Evolutionary conservation across 2,329 filamentous ascomycete species (phyloP).

Genomic region (Emericellopsis atlantica): DNA sequence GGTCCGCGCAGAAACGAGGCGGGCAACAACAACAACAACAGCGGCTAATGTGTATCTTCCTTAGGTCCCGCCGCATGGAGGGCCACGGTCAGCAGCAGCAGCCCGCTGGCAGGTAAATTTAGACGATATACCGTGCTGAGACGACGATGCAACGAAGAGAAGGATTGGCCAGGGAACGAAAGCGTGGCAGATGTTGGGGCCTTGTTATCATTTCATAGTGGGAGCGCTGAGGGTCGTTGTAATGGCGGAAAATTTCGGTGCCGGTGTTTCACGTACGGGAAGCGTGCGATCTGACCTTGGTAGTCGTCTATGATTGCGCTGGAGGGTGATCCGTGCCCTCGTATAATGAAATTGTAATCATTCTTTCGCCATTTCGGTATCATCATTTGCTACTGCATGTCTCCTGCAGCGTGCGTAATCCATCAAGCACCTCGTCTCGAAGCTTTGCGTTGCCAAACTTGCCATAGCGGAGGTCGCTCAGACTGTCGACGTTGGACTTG

Average conservation of each 20-base stretch:
- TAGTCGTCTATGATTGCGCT: no score
- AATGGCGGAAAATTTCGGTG: no score
- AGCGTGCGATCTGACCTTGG: no score
- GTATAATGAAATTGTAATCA: no score
- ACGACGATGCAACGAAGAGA: no score
- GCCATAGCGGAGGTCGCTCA: slow-evolving; percentile 78
- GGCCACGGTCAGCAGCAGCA: slow-evolving; percentile 2
- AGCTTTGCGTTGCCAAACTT: slow-evolving; percentile 54
- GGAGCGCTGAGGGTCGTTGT: no score
- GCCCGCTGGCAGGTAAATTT: not conserved
- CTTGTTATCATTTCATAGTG: no score
- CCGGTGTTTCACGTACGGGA: no score
- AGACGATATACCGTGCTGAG: no score
- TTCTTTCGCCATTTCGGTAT: slow-evolving; percentile 3
- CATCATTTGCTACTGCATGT: slow-evolving; percentile 39
- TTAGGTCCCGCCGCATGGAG: slow-evolving; percentile 24
- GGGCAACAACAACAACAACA: not conserved
- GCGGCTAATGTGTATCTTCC: slow-evolving; percentile 9
- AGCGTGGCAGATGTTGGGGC: no score
- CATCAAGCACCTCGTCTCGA: slow-evolving; percentile 53
- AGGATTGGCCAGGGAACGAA: no score
- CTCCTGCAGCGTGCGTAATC: slow-evolving; percentile 42
- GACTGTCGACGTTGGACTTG: slow-evolving; percentile 51
- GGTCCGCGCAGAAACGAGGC: not conserved
- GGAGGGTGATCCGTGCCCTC: no score